Conservation (phyloP, 257 asterid species). For the Gentiana dahurica region DNA sequence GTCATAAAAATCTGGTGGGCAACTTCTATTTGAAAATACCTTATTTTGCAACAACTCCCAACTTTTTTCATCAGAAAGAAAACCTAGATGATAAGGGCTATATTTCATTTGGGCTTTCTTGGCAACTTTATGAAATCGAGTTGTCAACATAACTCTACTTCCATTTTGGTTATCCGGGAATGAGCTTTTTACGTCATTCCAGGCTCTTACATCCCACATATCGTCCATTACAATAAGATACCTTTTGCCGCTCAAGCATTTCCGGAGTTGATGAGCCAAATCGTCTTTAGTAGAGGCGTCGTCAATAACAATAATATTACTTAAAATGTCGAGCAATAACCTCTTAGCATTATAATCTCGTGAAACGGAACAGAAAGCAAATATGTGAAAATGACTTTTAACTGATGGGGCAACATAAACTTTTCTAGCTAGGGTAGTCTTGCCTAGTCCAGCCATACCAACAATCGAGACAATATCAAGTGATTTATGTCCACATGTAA, state of each 20-base stretch:
- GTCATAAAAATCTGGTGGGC: not conserved
- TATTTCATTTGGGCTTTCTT: not conserved
- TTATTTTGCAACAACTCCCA: not conserved
- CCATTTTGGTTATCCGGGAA: slow-evolving; percentile 3
- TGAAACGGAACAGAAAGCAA: slow-evolving; percentile 5
- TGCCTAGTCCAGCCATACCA: not conserved
- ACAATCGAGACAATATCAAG: not conserved
- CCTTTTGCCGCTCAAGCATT: not conserved
- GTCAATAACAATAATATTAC: no score
- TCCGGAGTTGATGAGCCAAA: not conserved
- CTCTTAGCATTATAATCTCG: not conserved
- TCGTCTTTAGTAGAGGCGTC: not conserved
- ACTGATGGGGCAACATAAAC: not conserved
- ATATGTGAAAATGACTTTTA: not conserved
- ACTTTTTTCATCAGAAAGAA: not conserved
- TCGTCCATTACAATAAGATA: slow-evolving; percentile 3
- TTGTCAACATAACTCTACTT: slow-evolving; percentile 4
- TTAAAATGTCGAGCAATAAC: not conserved
- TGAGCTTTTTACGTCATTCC: not conserved
- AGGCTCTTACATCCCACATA: not conserved
- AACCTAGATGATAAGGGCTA: not conserved
- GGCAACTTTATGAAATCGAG: not conserved
- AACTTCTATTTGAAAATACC: not conserved
- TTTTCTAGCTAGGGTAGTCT: slow-evolving; percentile 1
- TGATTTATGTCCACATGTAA: not conserved